phyloP scores from a whole-genome alignment of 148 eudicot genomes.

The Rhododendron vialii region DNA sequence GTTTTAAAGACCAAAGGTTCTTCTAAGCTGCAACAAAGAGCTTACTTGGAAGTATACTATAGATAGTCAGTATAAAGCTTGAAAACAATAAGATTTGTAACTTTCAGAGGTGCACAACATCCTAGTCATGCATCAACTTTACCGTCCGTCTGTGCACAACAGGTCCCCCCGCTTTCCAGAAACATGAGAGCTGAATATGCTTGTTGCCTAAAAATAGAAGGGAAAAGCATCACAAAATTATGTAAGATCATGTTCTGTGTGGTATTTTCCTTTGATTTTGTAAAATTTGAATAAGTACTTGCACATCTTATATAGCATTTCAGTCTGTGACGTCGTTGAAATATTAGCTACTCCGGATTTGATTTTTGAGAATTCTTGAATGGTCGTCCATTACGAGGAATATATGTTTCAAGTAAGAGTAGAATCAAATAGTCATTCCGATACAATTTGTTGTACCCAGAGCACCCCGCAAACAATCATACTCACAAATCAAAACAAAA shows the following conservation, averaged over 20 bases:
- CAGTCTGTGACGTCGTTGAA: background rate
- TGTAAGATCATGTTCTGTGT: background rate
- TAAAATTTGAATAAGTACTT: background rate
- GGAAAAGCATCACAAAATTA: no score
- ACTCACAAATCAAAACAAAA: no score
- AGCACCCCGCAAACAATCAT: no score
- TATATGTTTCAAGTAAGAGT: background rate
- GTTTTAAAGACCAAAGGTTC: background rate
- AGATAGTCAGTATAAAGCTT: background rate
- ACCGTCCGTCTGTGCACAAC: no score
- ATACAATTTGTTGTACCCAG: background rate
- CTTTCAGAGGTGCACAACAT: background rate
- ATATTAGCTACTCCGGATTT: background rate
- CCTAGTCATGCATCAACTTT: no score
- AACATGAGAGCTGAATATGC: background rate
- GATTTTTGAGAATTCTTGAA: background rate
- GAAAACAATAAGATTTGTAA: background rate
- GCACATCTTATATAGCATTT: background rate
- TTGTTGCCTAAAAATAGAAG: no score
- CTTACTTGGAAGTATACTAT: background rate
- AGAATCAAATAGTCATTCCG: background rate
- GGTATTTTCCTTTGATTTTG: background rate
- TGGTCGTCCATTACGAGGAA: background rate
- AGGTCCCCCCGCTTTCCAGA: background rate
- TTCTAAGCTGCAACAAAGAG: background rate